Percentiles rank a stretch among this genome's conserved stretches.
phyloP scores from a whole-genome alignment of 495 filamentous ascomycete genomes.

The Hypoxylon lenormandii region DNA sequence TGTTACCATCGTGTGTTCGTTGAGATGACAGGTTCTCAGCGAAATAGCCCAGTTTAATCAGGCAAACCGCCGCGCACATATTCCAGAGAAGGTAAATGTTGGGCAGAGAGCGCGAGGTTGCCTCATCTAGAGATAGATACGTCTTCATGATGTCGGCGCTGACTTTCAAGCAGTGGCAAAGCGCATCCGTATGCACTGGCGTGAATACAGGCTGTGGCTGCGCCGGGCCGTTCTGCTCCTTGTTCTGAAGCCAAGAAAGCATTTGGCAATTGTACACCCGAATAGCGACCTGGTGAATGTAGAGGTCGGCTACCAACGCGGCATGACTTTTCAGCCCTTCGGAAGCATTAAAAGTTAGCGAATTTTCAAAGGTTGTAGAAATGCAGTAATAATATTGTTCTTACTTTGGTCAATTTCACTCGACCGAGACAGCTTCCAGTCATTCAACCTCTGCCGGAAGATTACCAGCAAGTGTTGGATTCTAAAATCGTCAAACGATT shows the following conservation, averaged over 20 bases:
- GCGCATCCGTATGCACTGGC: slow-evolving; percentile 24
- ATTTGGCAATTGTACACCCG: slow-evolving; percentile 18
- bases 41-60: slow-evolving; percentile 33
- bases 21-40: slow-evolving; percentile 6
- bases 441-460: slow-evolving; percentile 31
- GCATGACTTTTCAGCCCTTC: slow-evolving; percentile 23
- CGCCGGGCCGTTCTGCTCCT: not conserved
- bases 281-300: slow-evolving; percentile 39
- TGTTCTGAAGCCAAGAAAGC: slow-evolving; percentile 8
- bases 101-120: slow-evolving; percentile 27
- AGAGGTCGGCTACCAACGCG: slow-evolving; percentile 31
- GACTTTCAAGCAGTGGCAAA: slow-evolving; percentile 34
- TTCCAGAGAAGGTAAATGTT: slow-evolving; percentile 38
- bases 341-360: slow-evolving; percentile 2
- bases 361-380: not conserved
- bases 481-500: slow-evolving; percentile 37
- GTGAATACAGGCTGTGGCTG: slow-evolving; percentile 16
- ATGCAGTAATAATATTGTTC: not conserved
- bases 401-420: slow-evolving; percentile 29
- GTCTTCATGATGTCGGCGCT: slow-evolving; percentile 13
- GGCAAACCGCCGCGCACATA: slow-evolving; percentile 27
- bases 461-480: slow-evolving; percentile 35
- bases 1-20: not conserved
- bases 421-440: slow-evolving; percentile 29
- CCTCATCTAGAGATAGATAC: slow-evolving; percentile 35